Evolutionary conservation across 2,329 filamentous ascomycete genomes (phyloP), one percentile per base, ranked within the genome.

Genomic region (Xylariaceae sp.): DNA sequence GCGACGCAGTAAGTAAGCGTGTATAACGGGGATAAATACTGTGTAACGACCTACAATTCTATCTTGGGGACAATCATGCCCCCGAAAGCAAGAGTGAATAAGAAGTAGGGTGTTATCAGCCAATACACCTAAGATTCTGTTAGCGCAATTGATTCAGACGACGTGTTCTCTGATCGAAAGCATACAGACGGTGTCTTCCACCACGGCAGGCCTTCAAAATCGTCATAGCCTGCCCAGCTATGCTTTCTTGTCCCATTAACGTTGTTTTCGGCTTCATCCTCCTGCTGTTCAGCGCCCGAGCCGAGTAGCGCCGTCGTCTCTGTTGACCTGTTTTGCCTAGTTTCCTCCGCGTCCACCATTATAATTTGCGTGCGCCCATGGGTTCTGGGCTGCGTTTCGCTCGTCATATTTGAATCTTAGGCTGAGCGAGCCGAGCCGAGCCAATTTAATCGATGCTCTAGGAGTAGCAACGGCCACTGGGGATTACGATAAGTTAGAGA

Each of bases 51-150:
- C 73, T 74, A 86, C 75, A 97, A 77, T 69, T 96, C 96, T 61
- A 96, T 81, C 72, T 90, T 95, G 8, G 94, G 93, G 7, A 97
- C 91, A 6, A 95, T 79, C 6, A 91, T 84, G 54, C 91, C 92
- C 28, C 94, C 95, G 73, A 95, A 94, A 0, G 93, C 92, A 51
- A 96, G 78, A 0, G 92, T 91, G 70, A 92, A 94, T 40, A 96
- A 75, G 53, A 90, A 81, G 74, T 93, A 95, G 0, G 92, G 90
- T 0, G 84, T 85, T 6, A 98, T 74, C 4, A 98, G 80, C 91
- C 92, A 98, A 74, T 82, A 91, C 49, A 96, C 85, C 90, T 91
- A 59, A 29, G 12, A 12, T 26, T 33, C 53, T 58, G 46, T 74
- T 64, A 75, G 71, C 50, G 45, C 40, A 6, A 16, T 21, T 17